phyloP scores from a whole-genome alignment of 495 filamentous ascomycete species.

The Entonaema liquescens region DNA sequence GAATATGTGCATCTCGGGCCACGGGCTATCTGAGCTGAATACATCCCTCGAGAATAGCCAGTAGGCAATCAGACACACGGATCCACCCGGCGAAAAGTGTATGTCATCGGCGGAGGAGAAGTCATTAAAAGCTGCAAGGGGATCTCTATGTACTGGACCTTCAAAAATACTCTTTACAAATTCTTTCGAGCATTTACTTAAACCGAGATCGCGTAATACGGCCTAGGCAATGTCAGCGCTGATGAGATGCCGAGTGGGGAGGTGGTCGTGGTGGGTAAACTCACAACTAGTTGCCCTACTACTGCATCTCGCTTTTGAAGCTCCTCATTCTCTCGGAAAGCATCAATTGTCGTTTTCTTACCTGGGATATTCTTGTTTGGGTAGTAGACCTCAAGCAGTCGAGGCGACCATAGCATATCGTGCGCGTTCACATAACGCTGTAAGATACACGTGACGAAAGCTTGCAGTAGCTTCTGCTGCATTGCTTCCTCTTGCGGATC shows the following conservation, averaged over 20 bases:
- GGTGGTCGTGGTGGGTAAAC: conserved; percentile 40
- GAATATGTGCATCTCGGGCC: conserved; percentile 64
- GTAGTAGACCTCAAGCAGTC: conserved; percentile 75
- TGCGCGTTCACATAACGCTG: conserved; percentile 79
- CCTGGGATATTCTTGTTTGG: conserved; percentile 67
- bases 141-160: conserved; percentile 45
- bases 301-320: conserved; percentile 72
- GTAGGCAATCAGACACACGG: conserved; percentile 69
- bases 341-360: conserved; percentile 64
- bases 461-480: conserved; percentile 77
- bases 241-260: not conserved
- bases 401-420: conserved; percentile 75
- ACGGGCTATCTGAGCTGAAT: conserved; percentile 58
- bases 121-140: conserved; percentile 52
- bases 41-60: conserved; percentile 62
- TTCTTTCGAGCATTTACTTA: conserved; percentile 45
- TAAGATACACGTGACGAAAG: conserved; percentile 84
- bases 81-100: conserved; percentile 75
- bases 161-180: conserved; percentile 47
- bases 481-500: conserved; percentile 69
- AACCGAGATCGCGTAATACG: conserved; percentile 73
- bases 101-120: conserved; percentile 67
- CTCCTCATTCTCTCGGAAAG: conserved; percentile 68
- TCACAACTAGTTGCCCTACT: conserved; percentile 79
- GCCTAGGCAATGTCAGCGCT: conserved; percentile 57